phyloP scores from a whole-genome alignment of 768 basidiomycete genomes.

The Rhizopogon vinicolor region DNA sequence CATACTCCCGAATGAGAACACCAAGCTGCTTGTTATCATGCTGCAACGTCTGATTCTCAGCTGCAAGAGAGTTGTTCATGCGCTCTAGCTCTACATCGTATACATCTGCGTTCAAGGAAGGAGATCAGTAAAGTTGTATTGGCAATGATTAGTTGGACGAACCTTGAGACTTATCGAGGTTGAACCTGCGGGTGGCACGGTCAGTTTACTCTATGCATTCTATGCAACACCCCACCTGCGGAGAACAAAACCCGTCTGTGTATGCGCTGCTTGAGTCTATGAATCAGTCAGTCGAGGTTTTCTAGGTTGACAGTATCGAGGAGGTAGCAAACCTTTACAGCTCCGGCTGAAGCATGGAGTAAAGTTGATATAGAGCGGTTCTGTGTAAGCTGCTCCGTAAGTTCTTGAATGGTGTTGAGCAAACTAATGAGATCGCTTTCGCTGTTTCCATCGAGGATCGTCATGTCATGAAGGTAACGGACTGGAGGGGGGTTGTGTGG shows the following conservation, averaged over 20 bases:
- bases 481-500: neutral
- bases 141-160: neutral
- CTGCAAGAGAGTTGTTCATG: constrained; percentile 73
- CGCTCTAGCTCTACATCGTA: constrained; percentile 88
- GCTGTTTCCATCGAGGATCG: constrained; percentile 45
- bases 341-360: constrained; percentile 68
- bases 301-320: neutral
- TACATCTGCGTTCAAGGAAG: constrained; percentile 51
- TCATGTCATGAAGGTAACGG: constrained; percentile 32
- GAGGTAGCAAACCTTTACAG: constrained; percentile 65
- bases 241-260: constrained; percentile 89
- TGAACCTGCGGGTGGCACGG: constrained; percentile 51
- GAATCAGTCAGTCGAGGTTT: neutral
- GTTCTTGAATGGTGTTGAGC: constrained; percentile 67
- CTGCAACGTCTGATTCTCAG: constrained; percentile 81
- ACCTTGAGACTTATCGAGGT: constrained; percentile 87
- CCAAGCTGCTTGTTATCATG: constrained; percentile 97
- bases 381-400: constrained; percentile 77
- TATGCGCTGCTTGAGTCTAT: constrained; percentile 83
- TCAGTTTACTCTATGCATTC: neutral
- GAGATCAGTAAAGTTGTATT: neutral
- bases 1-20: constrained; percentile 90
- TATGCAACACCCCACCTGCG: constrained; percentile 49
- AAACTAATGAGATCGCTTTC: constrained; percentile 62
- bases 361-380: constrained; percentile 70